These are phyloP conservation scores for Sporothrix luriei DNA, from an alignment of 2,329 filamentous ascomycete species.

Conservation along the genomic window DNA sequence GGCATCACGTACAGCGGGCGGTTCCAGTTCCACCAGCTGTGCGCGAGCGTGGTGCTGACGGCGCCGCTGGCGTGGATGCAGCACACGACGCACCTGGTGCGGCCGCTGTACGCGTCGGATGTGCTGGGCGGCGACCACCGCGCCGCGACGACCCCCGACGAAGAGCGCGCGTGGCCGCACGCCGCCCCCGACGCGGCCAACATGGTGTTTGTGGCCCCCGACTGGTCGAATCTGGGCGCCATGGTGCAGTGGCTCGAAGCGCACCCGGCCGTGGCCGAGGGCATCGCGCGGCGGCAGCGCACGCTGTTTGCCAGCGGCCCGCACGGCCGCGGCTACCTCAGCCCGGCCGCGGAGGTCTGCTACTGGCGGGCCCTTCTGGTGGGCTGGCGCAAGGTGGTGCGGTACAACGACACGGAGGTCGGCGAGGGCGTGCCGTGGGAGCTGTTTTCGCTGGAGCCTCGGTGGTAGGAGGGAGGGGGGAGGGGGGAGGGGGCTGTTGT, in stretches of 20 bases:
- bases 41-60: conserved; percentile 49
- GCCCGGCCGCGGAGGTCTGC: conserved; percentile 50
- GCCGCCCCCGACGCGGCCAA: conserved; percentile 45
- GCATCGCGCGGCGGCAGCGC: conserved; percentile 50
- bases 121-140: background rate
- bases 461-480: background rate
- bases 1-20: conserved; percentile 54
- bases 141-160: background rate
- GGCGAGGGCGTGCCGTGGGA: conserved; percentile 35
- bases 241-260: conserved; percentile 48
- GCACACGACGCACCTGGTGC: conserved; percentile 50
- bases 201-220: conserved; percentile 50
- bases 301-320: conserved; percentile 44
- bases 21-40: conserved; percentile 52
- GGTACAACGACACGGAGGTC: conserved; percentile 43
- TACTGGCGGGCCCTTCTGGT: conserved; percentile 52
- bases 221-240: conserved; percentile 51
- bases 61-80: conserved; percentile 51
- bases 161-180: conserved; percentile 45
- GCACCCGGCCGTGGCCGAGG: conserved; percentile 47
- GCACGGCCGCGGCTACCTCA: conserved; percentile 49
- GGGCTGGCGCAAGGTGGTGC: conserved; percentile 49
- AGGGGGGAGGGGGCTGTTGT: too few species aligned
- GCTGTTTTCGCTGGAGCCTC: background rate
- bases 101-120: conserved; percentile 43